Evolutionary conservation across 192 early-diverging fungal genomes (phyloP), one percentile per base, ranked within the genome.

Genomic region (Geranomyces michiganensis): DNA sequence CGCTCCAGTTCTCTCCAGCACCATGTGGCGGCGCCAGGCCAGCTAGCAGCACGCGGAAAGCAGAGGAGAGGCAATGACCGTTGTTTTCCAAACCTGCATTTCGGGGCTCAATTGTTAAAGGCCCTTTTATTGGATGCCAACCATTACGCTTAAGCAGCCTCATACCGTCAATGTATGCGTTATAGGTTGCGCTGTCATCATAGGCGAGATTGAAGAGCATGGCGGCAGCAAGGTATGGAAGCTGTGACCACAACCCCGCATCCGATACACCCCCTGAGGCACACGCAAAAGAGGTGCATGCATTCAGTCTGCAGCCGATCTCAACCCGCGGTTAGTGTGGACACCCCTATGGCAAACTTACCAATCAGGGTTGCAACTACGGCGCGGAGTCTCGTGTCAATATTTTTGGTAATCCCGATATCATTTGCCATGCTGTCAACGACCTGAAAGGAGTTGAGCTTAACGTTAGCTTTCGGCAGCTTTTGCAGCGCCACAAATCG

Each of bases 171-270:
- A 76, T 68, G 33, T 62, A 56, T 0, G 67, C 17, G 41, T 79
- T 74, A 51, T 75, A 79, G 0, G 67, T 47, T 10, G 67, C 72
- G 27, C 26, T n/a, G 32, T 75, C 73, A 46, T 68, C 74, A 32
- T 59, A 68, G 1, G 67, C 46, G 12, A 76, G n/a, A n/a, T 67
- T 56, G 19, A 43, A 73, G 22, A 76, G 46, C 19, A 33, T 46
- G 36, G 70, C 56, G 24, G 72, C 62, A 30, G 66, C 67, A 29
- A 74, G 65, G 36, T 59, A 48, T 13, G 78, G 78, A 13, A 79
- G 70, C 17, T 41, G 65, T 6, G 26, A 27, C 76, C 76, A 78
- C 14, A 58, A 26, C 21, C 63, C 64, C 22, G 63, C 71, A 33
- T 73, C 71, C 33, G 71, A 66, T 12, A 19, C 14, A 13, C n/a